Evolutionary conservation across 441 rosid genomes (phyloP).

Genomic region (Omphalea diandra): DNA sequence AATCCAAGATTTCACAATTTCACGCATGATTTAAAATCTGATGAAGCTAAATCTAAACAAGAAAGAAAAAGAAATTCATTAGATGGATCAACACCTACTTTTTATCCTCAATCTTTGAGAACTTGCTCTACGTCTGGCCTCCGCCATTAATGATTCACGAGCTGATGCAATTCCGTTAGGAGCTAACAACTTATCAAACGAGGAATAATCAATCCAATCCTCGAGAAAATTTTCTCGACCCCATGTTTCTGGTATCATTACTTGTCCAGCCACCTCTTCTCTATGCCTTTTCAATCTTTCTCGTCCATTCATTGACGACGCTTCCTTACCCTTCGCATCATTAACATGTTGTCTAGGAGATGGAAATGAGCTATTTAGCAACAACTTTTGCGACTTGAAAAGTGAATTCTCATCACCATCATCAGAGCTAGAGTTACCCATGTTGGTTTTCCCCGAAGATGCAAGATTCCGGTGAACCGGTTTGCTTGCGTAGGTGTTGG

Average conservation of each 20-base stretch:
- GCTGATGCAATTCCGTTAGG: constrained; percentile 58
- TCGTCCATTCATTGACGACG: constrained; percentile 32
- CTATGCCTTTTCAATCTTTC: constrained; percentile 65
- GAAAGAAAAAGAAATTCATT: background rate
- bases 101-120: constrained; percentile 36
- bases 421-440: background rate
- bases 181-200: constrained; percentile 55
- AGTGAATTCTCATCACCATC: background rate
- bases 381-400: background rate
- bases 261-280: constrained; percentile 59
- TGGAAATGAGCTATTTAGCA: background rate
- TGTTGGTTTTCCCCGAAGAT: background rate
- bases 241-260: constrained; percentile 70
- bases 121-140: constrained; percentile 25
- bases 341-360: background rate
- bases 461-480: background rate
- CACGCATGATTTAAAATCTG: no score
- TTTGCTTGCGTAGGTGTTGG: constrained; percentile 7
- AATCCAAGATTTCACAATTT: no score
- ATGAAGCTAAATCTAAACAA: no score
- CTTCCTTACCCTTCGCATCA: background rate
- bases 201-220: constrained; percentile 64
- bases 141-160: constrained; percentile 55
- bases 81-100: constrained; percentile 35
- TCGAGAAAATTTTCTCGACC: constrained; percentile 56